A percentile compares a stretch with the other conserved stretches of the same genome.
Conservation (phyloP, 176 grass and related monocot genomes). For the Oryza rufipogon region DNA sequence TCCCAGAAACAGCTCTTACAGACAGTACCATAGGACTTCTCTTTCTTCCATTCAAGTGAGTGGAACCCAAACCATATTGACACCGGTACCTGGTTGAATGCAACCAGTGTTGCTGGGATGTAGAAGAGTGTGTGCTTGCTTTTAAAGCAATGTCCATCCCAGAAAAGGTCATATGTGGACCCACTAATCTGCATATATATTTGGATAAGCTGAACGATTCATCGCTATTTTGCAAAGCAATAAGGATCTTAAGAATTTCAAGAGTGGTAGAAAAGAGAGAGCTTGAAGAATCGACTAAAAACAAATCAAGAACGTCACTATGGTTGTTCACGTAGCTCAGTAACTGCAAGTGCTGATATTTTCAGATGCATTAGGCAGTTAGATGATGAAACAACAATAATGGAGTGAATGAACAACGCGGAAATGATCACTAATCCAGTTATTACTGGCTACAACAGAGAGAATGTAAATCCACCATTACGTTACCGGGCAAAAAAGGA, state of each 20-base stretch:
- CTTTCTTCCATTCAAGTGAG: slow-evolving; percentile 42
- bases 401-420: neutral
- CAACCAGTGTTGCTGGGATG: neutral
- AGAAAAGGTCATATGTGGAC: slow-evolving; percentile 24
- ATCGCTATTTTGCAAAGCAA: neutral
- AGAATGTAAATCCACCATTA: neutral
- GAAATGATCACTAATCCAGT: neutral
- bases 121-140: slow-evolving; percentile 36
- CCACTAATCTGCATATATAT: slow-evolving; percentile 30
- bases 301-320: neutral
- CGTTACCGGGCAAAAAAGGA: neutral
- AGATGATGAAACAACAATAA: neutral
- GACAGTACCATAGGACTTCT: slow-evolving; percentile 10
- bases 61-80: slow-evolving; percentile 33
- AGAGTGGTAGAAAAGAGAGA: neutral
- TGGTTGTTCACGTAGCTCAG: neutral
- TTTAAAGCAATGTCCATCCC: slow-evolving; percentile 51
- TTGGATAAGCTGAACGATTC: neutral
- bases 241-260: neutral
- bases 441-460: neutral
- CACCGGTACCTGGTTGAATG: slow-evolving; percentile 20
- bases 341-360: neutral
- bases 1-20: slow-evolving; percentile 42
- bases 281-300: neutral
- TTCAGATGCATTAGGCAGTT: neutral